Evolutionary conservation across 2,329 filamentous ascomycete genomes (phyloP).

Genomic region (Phialophora macrospora): DNA sequence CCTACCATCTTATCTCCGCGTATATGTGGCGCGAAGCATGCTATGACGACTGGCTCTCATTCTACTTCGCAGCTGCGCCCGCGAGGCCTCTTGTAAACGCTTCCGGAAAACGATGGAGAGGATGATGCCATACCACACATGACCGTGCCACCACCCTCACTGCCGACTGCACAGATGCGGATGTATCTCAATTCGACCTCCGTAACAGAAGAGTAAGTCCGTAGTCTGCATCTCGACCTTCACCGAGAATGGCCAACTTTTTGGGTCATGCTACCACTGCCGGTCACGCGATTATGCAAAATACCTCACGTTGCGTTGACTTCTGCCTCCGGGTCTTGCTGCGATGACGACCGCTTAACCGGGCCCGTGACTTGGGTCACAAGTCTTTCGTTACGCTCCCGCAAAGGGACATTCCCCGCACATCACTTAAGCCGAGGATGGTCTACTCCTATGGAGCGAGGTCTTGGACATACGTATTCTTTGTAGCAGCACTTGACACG

Average conservation of each 20-base stretch:
- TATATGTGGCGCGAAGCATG: slow-evolving; percentile 8
- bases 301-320: neutral
- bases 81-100: neutral
- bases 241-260: neutral
- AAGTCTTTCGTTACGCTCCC: neutral
- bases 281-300: slow-evolving; percentile 9
- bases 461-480: neutral
- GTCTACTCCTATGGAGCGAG: neutral
- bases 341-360: slow-evolving; percentile 5
- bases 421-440: neutral
- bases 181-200: slow-evolving; percentile 1
- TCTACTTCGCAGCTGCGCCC: neutral
- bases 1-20: neutral
- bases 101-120: neutral
- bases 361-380: neutral
- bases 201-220: slow-evolving; percentile 4
- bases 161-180: neutral
- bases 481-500: slow-evolving; percentile 21
- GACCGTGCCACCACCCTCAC: neutral
- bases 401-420: neutral
- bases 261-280: slow-evolving; percentile 2
- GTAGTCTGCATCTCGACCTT: slow-evolving; percentile 8
- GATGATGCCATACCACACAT: neutral
- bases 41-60: slow-evolving; percentile 9
- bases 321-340: neutral